phyloP scores from a whole-genome alignment of 768 basidiomycete species.

The Filobasidium floriforme region DNA sequence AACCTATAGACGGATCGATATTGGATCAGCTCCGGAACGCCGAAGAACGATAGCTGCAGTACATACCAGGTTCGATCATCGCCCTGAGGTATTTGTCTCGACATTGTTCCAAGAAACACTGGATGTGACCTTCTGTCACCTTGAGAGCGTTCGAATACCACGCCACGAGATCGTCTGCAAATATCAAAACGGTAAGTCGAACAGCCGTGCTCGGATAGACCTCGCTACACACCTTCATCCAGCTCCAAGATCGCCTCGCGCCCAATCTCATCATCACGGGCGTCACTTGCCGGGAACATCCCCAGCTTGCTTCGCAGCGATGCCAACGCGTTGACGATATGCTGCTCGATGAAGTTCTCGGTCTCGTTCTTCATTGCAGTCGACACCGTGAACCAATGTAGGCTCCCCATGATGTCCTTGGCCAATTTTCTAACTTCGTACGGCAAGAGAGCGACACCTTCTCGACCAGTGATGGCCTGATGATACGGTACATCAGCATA shows the following conservation, averaged over 20 bases:
- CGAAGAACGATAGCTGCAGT: slow-evolving; percentile 44
- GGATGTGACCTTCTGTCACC: slow-evolving; percentile 74
- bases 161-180: slow-evolving; percentile 44
- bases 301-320: slow-evolving; percentile 62
- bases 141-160: slow-evolving; percentile 69
- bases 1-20: slow-evolving; percentile 52
- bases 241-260: slow-evolving; percentile 1
- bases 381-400: slow-evolving; percentile 35
- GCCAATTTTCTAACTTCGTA: slow-evolving; percentile 74
- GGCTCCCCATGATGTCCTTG: slow-evolving; percentile 24
- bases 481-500: too few species aligned
- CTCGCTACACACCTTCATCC: slow-evolving; percentile 2
- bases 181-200: background rate
- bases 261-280: slow-evolving; percentile 49
- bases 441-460: slow-evolving; percentile 64
- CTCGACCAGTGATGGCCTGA: slow-evolving; percentile 56
- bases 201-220: background rate
- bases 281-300: slow-evolving; percentile 70
- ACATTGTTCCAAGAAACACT: slow-evolving; percentile 72
- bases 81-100: slow-evolving; percentile 89
- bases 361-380: slow-evolving; percentile 40
- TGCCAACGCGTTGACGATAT: slow-evolving; percentile 62
- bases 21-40: background rate
- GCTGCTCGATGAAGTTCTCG: slow-evolving; percentile 59
- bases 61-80: slow-evolving; percentile 69